Evolutionary conservation across 2,329 filamentous ascomycete genomes (phyloP).

Genomic region (Hypomyces rosellus): DNA sequence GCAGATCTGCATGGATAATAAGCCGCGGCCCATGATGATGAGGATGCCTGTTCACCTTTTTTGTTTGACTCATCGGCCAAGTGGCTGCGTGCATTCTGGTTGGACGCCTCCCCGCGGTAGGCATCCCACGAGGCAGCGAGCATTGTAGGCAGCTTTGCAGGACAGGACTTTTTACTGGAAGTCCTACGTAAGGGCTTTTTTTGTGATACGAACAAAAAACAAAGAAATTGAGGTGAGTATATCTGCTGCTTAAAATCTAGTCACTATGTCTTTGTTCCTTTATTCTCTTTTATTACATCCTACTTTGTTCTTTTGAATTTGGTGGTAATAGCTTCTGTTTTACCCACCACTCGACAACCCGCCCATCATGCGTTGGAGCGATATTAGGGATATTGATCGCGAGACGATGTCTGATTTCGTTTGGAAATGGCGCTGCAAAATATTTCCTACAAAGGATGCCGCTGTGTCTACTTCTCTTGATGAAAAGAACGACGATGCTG

Average conservation of each 20-base stretch:
- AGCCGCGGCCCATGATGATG: too few relatives aligned
- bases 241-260: neutral
- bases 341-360: too few relatives aligned
- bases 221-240: neutral
- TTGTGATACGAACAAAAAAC: too few relatives aligned
- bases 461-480: conserved; percentile 7
- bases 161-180: neutral
- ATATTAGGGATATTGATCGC: conserved; percentile 10
- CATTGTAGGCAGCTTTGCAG: neutral
- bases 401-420: conserved; percentile 22
- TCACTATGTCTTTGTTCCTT: too few relatives aligned
- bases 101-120: conserved; percentile 5
- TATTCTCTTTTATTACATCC: neutral
- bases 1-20: too few relatives aligned
- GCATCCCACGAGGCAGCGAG: conserved; percentile 6
- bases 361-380: conserved; percentile 3
- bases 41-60: too few relatives aligned
- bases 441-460: conserved; percentile 18
- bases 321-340: too few relatives aligned
- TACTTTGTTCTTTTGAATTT: too few relatives aligned
- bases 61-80: conserved; percentile 7
- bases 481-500: conserved; percentile 12
- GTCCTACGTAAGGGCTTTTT: neutral
- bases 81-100: conserved; percentile 1
- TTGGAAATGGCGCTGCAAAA: conserved; percentile 28